Conservation (phyloP, 345 rosid genomes). For the Eucalyptus marginata region DNA sequence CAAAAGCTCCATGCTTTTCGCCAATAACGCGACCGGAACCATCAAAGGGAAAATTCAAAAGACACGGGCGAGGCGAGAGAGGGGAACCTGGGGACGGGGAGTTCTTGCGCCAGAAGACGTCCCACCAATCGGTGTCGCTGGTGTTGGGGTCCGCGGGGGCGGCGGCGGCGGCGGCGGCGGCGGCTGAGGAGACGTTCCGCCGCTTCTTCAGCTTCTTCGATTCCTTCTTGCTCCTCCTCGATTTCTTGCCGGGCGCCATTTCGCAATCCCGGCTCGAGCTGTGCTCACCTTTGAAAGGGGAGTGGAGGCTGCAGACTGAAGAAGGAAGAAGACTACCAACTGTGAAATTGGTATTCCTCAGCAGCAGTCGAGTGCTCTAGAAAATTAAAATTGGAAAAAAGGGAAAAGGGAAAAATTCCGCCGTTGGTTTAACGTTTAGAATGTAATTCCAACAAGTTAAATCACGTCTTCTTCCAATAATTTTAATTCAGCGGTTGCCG, state of each 20-base stretch:
- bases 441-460: background rate
- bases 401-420: background rate
- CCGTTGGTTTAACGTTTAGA: background rate
- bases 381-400: background rate
- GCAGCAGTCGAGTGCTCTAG: background rate
- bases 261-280: background rate
- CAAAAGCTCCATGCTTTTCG: background rate
- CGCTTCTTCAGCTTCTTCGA: slow-evolving; percentile 59
- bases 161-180: slow-evolving; percentile 16
- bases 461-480: background rate
- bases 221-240: slow-evolving; percentile 41
- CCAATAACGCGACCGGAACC: background rate
- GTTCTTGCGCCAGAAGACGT: slow-evolving; percentile 64
- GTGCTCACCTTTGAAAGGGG: background rate
- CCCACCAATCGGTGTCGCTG: slow-evolving; percentile 92
- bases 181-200: slow-evolving; percentile 10
- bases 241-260: slow-evolving; percentile 55
- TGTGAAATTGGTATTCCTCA: background rate
- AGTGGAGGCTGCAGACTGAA: background rate
- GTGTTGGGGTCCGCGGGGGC: slow-evolving; percentile 61
- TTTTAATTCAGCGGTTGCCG: rapidly evolving
- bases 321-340: background rate
- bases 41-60: background rate
- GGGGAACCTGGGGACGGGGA: slow-evolving; percentile 17
- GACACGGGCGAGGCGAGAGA: background rate